phyloP scores from a whole-genome alignment of 2,329 filamentous ascomycete species.

The Clonostachys rhizophaga region DNA sequence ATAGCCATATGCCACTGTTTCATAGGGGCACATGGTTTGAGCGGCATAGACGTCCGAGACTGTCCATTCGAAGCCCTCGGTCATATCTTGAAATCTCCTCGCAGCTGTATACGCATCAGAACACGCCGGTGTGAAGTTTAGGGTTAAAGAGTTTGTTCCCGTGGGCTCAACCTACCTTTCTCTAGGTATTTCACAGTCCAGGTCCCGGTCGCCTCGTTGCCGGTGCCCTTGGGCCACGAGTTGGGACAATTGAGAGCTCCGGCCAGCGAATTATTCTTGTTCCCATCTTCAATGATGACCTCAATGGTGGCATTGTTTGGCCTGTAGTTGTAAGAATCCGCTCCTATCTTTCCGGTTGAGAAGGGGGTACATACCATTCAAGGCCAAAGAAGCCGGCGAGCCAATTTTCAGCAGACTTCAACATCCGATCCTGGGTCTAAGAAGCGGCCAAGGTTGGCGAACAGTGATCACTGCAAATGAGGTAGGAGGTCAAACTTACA shows the following conservation, averaged over 20 bases:
- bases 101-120: slow-evolving; percentile 36
- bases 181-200: slow-evolving; percentile 64
- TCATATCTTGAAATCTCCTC: slow-evolving; percentile 49
- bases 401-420: slow-evolving; percentile 74
- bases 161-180: slow-evolving; percentile 33
- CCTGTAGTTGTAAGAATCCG: slow-evolving; percentile 24
- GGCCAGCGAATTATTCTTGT: slow-evolving; percentile 68
- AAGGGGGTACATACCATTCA: slow-evolving; percentile 43
- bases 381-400: slow-evolving; percentile 75
- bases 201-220: slow-evolving; percentile 45
- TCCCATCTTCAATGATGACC: slow-evolving; percentile 59
- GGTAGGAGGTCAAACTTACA: slow-evolving; percentile 17
- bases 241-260: slow-evolving; percentile 66
- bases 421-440: slow-evolving; percentile 70
- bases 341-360: slow-evolving; percentile 1
- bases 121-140: slow-evolving; percentile 1
- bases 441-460: neutral
- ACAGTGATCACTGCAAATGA: neutral
- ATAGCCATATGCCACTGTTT: slow-evolving; percentile 72
- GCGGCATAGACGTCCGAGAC: slow-evolving; percentile 59
- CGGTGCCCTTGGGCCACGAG: slow-evolving; percentile 42
- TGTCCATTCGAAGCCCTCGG: slow-evolving; percentile 59
- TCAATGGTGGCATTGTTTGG: slow-evolving; percentile 68
- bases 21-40: slow-evolving; percentile 72
- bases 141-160: neutral